Evolutionary conservation across 495 filamentous ascomycete species (phyloP), one percentile per base, ranked within the genome.

Genomic region (Aspergillus wentii): DNA sequence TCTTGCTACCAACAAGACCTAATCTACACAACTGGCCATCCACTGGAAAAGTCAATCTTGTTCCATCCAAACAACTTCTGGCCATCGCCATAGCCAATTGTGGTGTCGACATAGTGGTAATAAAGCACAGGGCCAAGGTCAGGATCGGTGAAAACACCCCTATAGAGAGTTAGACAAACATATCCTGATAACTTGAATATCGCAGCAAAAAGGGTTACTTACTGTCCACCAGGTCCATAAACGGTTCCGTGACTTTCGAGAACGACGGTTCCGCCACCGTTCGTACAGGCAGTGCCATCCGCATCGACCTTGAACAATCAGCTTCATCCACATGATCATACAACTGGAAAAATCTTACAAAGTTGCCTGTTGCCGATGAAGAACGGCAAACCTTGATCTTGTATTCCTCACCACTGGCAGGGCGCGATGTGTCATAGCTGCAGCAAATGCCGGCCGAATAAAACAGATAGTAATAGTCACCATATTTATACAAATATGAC

Each of bases 191-290:
- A n/a, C n/a, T n/a, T n/a, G n/a, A n/a, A n/a, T n/a, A n/a, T n/a
- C n/a, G n/a, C n/a, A n/a, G n/a, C n/a, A n/a, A n/a, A n/a, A n/a
- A n/a, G n/a, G n/a, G n/a, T n/a, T 19, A 56, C 64, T 23, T 60
- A 67, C 72, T 87, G 82, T 23, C 85, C 85, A 29, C 85, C 85
- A 9, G 85, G 83, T 11, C 77, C 85, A 52, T 90, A 90, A 1
- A 84, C 74, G 13, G 57, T 73, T 2, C 58, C 80, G 34, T 87
- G 80, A 5, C 68, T 76, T 28, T 69, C 69, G 0, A 88, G 61
- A 3, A 88, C 76, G 4, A 76, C 59, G 0, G 75, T 84, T 1
- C 85, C 85, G 3, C 85, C 85, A 11, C 76, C 72, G 6, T 49
- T 43, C 0, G 68, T 74, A 62, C 83, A 87, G 0, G 69, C 51